These are phyloP conservation scores for Penicillium sp. DNA, from an alignment of 2,329 filamentous ascomycete genomes.

Conservation along the genomic window DNA sequence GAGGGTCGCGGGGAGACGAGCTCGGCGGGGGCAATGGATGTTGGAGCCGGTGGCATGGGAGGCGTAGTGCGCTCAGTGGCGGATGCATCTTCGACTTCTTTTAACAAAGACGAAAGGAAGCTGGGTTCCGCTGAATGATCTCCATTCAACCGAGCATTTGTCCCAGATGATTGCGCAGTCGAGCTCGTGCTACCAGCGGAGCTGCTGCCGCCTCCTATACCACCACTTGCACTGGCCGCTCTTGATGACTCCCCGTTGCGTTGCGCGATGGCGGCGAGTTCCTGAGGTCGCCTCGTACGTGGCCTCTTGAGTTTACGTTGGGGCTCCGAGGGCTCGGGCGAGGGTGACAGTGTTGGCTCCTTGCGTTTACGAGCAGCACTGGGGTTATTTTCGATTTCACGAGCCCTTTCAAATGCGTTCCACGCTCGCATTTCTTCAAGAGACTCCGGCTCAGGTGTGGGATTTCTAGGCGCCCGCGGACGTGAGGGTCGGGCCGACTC, in stretches of 20 bases:
- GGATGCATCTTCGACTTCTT: constrained; percentile 67
- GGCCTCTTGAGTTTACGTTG: constrained; percentile 84
- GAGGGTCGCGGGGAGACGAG: constrained; percentile 36
- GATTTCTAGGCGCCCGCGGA: constrained; percentile 33
- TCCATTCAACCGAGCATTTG: constrained; percentile 27
- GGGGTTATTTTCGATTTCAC: constrained; percentile 57
- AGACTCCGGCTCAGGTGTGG: constrained; percentile 59
- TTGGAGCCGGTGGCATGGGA: constrained; percentile 27
- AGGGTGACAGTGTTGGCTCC: constrained; percentile 69
- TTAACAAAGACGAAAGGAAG: constrained; percentile 78
- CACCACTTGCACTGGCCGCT: constrained; percentile 14
- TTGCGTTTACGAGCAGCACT: constrained; percentile 46
- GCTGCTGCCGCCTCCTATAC: background rate
- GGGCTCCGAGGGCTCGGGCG: constrained; percentile 59
- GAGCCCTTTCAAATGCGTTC: constrained; percentile 82
- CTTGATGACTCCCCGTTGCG: constrained; percentile 38
- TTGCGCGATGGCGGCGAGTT: constrained; percentile 43
- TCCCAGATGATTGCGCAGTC: background rate
- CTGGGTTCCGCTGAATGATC: constrained; percentile 56
- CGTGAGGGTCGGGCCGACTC: constrained; percentile 38
- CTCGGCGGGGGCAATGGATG: constrained; percentile 35
- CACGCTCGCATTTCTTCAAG: constrained; percentile 77
- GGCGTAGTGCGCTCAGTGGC: constrained; percentile 25
- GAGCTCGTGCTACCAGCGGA: background rate
- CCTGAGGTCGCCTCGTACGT: constrained; percentile 63